phyloP scores from a whole-genome alignment of 371 early-diverging fungal species.

The Rhizopus delemar region DNA sequence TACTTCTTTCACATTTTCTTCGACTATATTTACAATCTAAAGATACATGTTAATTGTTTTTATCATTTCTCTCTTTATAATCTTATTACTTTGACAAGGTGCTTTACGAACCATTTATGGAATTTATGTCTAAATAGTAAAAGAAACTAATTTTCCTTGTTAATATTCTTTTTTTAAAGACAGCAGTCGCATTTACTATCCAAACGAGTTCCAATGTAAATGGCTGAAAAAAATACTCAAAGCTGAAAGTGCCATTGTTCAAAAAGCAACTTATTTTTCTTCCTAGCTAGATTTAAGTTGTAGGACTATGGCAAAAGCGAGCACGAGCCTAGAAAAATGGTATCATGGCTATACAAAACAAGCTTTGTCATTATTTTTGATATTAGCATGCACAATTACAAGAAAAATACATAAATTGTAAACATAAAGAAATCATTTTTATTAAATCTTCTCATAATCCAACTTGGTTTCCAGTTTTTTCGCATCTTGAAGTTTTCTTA shows the following conservation, averaged over 20 bases:
- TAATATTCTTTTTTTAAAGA: too few species aligned
- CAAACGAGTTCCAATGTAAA: too few species aligned
- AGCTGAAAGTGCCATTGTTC: background rate
- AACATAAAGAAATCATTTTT: background rate
- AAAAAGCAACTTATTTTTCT: background rate
- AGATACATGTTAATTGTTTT: background rate
- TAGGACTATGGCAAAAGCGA: background rate
- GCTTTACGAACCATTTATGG: background rate
- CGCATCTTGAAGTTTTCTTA: constrained; percentile 96
- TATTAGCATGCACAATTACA: background rate
- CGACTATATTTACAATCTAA: constrained; percentile 27
- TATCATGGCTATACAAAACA: too few species aligned
- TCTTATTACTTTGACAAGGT: constrained; percentile 23
- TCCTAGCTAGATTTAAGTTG: constrained; percentile 2
- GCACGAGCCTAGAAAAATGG: too few species aligned
- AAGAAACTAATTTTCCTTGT: background rate
- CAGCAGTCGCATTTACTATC: too few species aligned
- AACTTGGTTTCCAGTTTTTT: constrained; percentile 99
- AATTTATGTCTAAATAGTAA: constrained; percentile 9
- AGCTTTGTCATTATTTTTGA: too few species aligned
- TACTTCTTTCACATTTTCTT: constrained; percentile 20
- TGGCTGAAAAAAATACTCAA: background rate
- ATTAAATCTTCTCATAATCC: constrained; percentile 90
- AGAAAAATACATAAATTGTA: background rate
- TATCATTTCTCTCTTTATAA: constrained; percentile 1